Conservation (phyloP, 139 green algal species). For the Marvania coccoides region DNA sequence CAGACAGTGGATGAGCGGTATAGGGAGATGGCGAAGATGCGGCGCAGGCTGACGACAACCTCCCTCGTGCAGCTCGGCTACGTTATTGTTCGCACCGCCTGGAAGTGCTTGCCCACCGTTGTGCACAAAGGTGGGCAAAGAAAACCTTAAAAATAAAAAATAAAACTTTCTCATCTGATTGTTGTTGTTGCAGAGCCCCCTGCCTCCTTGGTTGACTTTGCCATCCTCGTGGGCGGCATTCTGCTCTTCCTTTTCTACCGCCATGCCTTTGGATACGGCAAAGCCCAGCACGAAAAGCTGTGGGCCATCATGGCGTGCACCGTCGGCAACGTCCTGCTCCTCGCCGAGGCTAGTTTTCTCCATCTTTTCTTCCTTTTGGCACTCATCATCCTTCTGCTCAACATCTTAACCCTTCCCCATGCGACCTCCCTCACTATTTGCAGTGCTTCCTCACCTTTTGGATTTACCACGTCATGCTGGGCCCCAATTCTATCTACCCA, state of each 20-base stretch:
- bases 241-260: neutral
- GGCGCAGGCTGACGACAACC: neutral
- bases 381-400: neutral
- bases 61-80: neutral
- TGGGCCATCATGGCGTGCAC: neutral
- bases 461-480: conserved; percentile 8
- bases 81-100: neutral
- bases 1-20: neutral
- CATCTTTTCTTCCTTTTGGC: neutral
- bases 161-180: neutral
- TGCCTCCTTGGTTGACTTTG: neutral
- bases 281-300: conserved; percentile 2
- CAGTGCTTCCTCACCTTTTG: conserved; percentile 12
- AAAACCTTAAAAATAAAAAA: neutral
- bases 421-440: neutral
- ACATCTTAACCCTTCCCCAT: no score
- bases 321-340: neutral
- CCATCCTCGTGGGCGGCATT: neutral
- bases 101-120: neutral
- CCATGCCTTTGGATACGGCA: conserved; percentile 8
- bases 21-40: neutral
- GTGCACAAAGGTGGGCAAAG: neutral
- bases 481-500: conserved; percentile 4
- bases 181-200: neutral
- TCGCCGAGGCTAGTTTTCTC: conserved; percentile 2